Evolutionary conservation across 768 basidiomycete genomes (phyloP), one percentile per base, ranked within the genome.

Genomic region (Rickenella mellea): DNA sequence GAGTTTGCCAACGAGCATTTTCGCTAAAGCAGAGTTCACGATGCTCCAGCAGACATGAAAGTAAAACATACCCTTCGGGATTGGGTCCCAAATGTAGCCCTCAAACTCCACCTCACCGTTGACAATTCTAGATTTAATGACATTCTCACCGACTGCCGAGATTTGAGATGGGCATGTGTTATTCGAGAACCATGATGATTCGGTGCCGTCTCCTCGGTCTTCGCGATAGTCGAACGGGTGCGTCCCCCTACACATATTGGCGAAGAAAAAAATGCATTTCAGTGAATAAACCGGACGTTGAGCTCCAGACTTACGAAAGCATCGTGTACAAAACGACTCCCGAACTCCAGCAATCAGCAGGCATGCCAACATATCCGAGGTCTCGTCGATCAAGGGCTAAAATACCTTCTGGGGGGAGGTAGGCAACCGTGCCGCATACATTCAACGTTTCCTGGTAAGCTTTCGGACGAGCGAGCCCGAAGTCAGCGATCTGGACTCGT

Each of bases 311-410:
- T 46, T 63, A 90, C 88, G 75, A 73, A 38, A 91, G 65, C 85
- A 90, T 90, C 43, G 87, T 78, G 48, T 80, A 89, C 40, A 90
- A 61, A 40, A 85, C 78, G 5, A 89, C 73, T 5, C 88, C 88
- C 10, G 82, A 74, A 50, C 87, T 88, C 88, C 88, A 91, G 52
- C 87, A 90, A 58, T 91, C 88, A 2, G 86, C 73, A n/a, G 86
- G 83, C 80, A 89, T 82, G 15, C 85, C 85, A 25, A 70, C 60
- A 43, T 87, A 88, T 39, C 82, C 77, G 31, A 84, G 59, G 44
- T 84, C 68, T 50, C 80, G 80, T 49, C 82, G 68, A 50, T 88
- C 83, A 30, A 90, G 62, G 6, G 87, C 87, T 8, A 83, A 67
- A 27, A 91, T 75, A 9, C 85, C 88, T 60, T 91, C 88, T 0